These are phyloP conservation scores for Leccinum pachyderme DNA, from an alignment of 1,284 basidiomycete genomes.

Conservation along the genomic window DNA sequence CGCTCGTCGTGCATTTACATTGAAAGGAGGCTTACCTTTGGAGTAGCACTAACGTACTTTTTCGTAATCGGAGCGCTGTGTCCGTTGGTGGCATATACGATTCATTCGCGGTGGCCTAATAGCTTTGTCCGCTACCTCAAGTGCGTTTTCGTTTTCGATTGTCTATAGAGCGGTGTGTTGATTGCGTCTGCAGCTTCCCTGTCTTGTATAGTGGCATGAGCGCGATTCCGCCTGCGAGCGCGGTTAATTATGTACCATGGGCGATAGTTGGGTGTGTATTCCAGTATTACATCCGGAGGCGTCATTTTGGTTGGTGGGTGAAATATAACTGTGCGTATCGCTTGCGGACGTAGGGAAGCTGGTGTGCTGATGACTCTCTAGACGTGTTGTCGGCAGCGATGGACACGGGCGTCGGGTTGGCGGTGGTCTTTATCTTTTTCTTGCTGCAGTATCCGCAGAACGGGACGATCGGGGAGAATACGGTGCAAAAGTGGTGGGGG, in stretches of 20 bases:
- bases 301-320: constrained; percentile 52
- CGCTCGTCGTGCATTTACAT: too few species aligned
- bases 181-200: constrained; percentile 37
- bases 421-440: constrained; percentile 66
- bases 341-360: background rate
- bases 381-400: constrained; percentile 52
- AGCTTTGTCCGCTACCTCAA: constrained; percentile 46
- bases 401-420: constrained; percentile 52
- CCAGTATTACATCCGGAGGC: constrained; percentile 50
- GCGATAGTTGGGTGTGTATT: constrained; percentile 51
- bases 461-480: constrained; percentile 56
- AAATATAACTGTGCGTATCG: constrained; percentile 50
- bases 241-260: constrained; percentile 49
- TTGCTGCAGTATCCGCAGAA: constrained; percentile 62
- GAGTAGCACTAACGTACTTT: constrained; percentile 41
- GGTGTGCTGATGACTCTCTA: background rate
- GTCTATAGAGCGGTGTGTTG: background rate
- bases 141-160: constrained; percentile 21
- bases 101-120: constrained; percentile 43
- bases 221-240: constrained; percentile 50
- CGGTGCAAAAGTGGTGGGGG: constrained; percentile 69
- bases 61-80: constrained; percentile 56
- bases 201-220: constrained; percentile 54
- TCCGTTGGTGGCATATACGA: constrained; percentile 41
- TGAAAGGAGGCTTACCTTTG: background rate